Conservation (phyloP, 495 filamentous ascomycete genomes). For the Xylaria longipes region DNA sequence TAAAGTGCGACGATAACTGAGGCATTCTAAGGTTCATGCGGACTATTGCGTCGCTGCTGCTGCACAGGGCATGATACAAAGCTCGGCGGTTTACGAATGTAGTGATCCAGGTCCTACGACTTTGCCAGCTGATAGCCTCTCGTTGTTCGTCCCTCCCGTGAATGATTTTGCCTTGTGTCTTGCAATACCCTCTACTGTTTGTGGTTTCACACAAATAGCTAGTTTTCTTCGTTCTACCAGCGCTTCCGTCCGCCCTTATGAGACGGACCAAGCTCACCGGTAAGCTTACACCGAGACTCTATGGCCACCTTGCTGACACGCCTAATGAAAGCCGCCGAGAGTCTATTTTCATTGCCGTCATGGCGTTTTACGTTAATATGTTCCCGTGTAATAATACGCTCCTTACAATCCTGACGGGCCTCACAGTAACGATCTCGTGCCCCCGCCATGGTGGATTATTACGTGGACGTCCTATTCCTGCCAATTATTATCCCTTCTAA, state of each 20-base stretch:
- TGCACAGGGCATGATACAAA: neutral
- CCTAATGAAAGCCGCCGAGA: neutral
- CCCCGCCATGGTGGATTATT: neutral
- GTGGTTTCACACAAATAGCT: conserved; percentile 1
- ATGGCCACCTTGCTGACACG: neutral
- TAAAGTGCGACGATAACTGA: conserved; percentile 1
- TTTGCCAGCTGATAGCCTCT: conserved; percentile 10
- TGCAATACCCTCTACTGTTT: neutral
- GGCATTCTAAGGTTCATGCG: neutral
- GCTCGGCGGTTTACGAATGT: neutral
- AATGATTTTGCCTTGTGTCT: neutral
- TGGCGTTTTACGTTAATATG: neutral
- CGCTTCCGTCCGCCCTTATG: neutral
- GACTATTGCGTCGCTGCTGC: conserved; percentile 3
- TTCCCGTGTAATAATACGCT: conserved; percentile 3
- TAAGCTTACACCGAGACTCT: neutral
- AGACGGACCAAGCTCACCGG: neutral
- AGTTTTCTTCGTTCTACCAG: neutral
- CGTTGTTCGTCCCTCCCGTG: neutral
- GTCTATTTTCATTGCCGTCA: neutral
- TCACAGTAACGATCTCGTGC: neutral
- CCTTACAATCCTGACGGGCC: neutral
- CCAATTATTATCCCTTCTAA: neutral
- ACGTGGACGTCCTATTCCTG: neutral
- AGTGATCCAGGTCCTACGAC: neutral